phyloP scores from a whole-genome alignment of 2,329 filamentous ascomycete genomes.

The Gliomastix tumulicola region DNA sequence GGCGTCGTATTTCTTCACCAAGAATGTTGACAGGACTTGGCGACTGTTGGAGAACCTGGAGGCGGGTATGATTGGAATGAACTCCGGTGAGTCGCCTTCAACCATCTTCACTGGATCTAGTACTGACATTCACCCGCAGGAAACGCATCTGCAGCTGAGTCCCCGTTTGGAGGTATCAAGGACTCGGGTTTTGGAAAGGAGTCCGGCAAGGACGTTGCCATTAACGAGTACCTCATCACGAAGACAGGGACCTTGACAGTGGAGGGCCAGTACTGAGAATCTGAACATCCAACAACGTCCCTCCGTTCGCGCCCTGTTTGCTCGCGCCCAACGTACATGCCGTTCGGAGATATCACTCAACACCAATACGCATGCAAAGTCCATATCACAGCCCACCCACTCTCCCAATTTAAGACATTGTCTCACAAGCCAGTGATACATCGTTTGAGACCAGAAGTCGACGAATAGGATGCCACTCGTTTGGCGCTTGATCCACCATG shows the following conservation, averaged over 20 bases:
- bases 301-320: too few species aligned
- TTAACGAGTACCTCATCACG: conserved; percentile 37
- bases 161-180: conserved; percentile 41
- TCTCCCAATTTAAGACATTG: too few species aligned
- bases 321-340: too few species aligned
- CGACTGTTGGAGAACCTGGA: conserved; percentile 42
- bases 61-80: conserved; percentile 32
- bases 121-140: conserved; percentile 9
- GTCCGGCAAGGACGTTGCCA: conserved; percentile 37
- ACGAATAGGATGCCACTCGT: too few species aligned
- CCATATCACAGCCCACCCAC: too few species aligned
- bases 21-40: conserved; percentile 30
- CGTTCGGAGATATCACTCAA: too few species aligned
- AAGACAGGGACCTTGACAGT: conserved; percentile 37
- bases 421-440: too few species aligned
- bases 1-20: conserved; percentile 64
- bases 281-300: too few species aligned
- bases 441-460: too few species aligned
- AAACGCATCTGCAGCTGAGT: conserved; percentile 32
- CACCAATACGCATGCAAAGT: too few species aligned
- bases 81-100: conserved; percentile 15
- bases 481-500: too few species aligned
- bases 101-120: background rate
- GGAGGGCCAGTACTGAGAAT: too few species aligned
- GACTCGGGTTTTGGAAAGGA: conserved; percentile 39